Evolutionary conservation across 1,284 basidiomycete genomes (phyloP).

Genomic region (Earliella scabrosa): DNA sequence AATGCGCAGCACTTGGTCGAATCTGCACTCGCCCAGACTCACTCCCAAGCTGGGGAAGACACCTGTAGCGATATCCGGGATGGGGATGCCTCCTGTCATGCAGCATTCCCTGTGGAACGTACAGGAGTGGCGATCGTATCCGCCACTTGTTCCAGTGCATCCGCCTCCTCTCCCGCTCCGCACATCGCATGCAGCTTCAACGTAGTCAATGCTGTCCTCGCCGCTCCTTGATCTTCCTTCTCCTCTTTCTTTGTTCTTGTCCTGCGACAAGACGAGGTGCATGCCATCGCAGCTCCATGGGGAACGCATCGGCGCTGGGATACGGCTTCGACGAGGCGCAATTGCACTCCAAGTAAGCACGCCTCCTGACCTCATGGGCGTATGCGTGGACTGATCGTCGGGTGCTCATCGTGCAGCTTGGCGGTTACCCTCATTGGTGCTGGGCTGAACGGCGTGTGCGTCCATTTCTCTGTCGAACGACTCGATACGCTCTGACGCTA

Average conservation of each 20-base stretch:
- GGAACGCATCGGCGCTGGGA: not conserved
- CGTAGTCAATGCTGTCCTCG: not conserved
- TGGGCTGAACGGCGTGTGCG: not conserved
- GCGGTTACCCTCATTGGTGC: not conserved
- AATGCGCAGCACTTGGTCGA: no score
- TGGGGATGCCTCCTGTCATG: no score
- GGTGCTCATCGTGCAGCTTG: not conserved
- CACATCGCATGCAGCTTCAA: not conserved
- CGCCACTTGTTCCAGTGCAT: not conserved
- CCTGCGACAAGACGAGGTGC: not conserved
- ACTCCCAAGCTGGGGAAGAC: not conserved
- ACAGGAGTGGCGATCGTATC: not conserved
- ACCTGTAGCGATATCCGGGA: not conserved
- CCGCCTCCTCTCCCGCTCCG: not conserved
- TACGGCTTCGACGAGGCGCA: not conserved
- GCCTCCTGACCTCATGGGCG: no score
- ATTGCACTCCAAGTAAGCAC: not conserved
- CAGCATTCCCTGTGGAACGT: not conserved
- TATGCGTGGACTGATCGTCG: not conserved
- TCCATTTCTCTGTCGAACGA: not conserved
- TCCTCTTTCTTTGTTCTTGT: not conserved
- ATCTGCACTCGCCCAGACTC: not conserved
- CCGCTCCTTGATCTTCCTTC: not conserved
- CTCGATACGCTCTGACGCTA: not conserved
- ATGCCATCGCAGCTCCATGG: not conserved